These are phyloP conservation scores for Cercospora citrullina DNA, from an alignment of 2,329 filamentous ascomycete species.

Conservation along the genomic window DNA sequence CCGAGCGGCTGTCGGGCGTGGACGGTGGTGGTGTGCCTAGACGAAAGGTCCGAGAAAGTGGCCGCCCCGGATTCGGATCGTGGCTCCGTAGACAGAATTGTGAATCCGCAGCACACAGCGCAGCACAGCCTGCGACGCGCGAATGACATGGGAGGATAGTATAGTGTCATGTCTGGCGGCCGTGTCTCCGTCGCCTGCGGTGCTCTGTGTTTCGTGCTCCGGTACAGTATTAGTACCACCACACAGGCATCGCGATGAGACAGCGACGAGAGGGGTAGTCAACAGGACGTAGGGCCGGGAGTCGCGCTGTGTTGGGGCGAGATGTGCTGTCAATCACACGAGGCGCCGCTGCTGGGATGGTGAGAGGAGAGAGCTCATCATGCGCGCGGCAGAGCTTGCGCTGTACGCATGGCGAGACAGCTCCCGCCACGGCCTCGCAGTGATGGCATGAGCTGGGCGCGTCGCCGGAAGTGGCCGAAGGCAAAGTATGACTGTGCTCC, in stretches of 20 bases:
- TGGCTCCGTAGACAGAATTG: background rate
- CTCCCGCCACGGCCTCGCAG: background rate
- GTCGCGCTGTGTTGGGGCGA: background rate
- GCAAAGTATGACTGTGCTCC: constrained; percentile 8
- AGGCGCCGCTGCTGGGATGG: constrained; percentile 1
- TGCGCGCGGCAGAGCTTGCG: background rate
- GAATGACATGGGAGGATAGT: too few relatives aligned
- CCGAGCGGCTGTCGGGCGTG: background rate
- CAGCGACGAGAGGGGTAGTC: background rate
- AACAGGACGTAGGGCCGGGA: background rate
- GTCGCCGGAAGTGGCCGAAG: background rate
- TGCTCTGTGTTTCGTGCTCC: background rate
- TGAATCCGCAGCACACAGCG: background rate
- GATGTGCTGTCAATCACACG: constrained; percentile 1
- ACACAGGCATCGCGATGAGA: background rate
- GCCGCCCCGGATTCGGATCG: constrained; percentile 6
- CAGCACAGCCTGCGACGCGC: background rate
- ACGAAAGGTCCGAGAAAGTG: constrained; percentile 2
- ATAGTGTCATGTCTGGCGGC: background rate
- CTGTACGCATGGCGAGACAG: background rate
- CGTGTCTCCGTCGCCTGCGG: background rate
- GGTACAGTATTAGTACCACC: background rate
- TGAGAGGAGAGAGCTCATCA: background rate
- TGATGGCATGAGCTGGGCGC: background rate
- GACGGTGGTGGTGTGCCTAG: background rate